Conservation (phyloP, 495 filamentous ascomycete species). For the Xylaria castorea region DNA sequence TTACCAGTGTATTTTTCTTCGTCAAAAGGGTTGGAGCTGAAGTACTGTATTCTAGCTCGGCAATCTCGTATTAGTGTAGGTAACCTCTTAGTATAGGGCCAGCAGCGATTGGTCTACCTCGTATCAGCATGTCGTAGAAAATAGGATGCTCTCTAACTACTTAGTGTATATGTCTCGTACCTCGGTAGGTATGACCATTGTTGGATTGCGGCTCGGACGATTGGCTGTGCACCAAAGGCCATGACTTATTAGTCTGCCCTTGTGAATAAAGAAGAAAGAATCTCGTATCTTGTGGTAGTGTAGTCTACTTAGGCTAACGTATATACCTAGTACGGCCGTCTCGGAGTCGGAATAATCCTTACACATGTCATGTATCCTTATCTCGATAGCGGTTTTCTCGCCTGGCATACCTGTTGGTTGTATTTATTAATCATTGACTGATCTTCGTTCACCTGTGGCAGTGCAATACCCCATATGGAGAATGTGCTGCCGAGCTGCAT, state of each 20-base stretch:
- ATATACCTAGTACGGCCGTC: not conserved
- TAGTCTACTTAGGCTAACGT: not conserved
- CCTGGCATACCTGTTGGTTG: not conserved
- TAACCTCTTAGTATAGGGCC: not conserved
- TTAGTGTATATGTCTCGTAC: too few relatives aligned
- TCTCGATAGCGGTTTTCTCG: not conserved
- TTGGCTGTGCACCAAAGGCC: not conserved
- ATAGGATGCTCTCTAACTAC: too few relatives aligned
- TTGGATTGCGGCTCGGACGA: not conserved
- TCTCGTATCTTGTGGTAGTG: not conserved
- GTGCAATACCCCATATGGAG: not conserved
- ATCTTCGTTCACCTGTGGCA: slow-evolving; percentile 9
- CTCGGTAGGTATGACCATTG: not conserved
- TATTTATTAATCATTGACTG: not conserved
- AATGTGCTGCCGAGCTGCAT: not conserved
- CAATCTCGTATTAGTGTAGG: not conserved
- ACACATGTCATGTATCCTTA: not conserved
- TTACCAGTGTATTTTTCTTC: not conserved
- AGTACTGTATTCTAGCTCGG: not conserved
- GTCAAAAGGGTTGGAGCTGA: not conserved
- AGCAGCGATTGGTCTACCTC: not conserved
- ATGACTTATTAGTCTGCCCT: too few relatives aligned
- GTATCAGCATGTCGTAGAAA: not conserved
- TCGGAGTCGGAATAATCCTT: not conserved
- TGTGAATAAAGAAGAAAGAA: not conserved